Evolutionary conservation across 108 stramenopile genomes (phyloP).

Genomic region (Conticribra weissflogii): DNA sequence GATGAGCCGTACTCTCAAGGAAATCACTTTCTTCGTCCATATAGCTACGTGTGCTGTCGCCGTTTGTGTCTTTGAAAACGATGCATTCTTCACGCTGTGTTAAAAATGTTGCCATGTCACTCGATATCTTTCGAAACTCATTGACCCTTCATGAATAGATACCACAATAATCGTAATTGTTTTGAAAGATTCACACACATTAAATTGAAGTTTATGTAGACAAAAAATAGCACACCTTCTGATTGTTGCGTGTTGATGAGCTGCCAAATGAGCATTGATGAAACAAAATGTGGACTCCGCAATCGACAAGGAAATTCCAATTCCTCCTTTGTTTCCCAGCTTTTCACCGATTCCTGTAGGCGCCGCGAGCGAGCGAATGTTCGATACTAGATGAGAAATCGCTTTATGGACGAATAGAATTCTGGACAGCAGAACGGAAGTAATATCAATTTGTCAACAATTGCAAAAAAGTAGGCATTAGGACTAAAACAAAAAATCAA

Average conservation of each 20-base stretch:
- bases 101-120: constrained; percentile 25
- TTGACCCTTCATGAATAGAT: no score
- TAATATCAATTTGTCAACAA: neutral
- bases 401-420: constrained; percentile 41
- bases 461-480: no score
- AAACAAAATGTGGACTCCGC: constrained; percentile 91
- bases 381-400: constrained; percentile 35
- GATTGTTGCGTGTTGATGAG: constrained; percentile 73
- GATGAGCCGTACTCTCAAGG: neutral
- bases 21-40: constrained; percentile 37
- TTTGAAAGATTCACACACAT: no score
- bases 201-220: no score
- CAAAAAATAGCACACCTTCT: no score
- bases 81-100: constrained; percentile 6
- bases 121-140: constrained; percentile 44
- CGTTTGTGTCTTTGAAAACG: no score
- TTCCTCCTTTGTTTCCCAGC: constrained; percentile 98
- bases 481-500: no score
- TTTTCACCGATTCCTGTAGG: constrained; percentile 45
- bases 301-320: constrained; percentile 73
- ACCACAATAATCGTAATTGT: no score
- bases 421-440: constrained; percentile 6
- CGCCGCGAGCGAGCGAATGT: constrained; percentile 31
- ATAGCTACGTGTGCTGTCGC: neutral
- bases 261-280: constrained; percentile 93